These are phyloP conservation scores for Boletales sp. DNA, from an alignment of 768 basidiomycete species.

Conservation along the genomic window DNA sequence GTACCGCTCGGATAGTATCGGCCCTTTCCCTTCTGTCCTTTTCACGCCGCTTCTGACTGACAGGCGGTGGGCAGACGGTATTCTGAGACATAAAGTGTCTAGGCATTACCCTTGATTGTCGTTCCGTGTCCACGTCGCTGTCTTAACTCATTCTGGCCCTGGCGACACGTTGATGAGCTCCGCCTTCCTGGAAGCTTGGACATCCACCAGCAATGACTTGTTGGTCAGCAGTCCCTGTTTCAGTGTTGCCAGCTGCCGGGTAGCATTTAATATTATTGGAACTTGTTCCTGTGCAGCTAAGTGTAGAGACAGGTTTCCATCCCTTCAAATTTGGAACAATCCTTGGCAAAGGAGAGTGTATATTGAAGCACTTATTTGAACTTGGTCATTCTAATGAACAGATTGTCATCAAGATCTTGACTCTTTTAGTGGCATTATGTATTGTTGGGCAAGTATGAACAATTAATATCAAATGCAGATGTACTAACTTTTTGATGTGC, in stretches of 20 bases:
- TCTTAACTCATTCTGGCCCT: too few relatives aligned
- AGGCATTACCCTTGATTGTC: too few relatives aligned
- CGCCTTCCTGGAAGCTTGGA: too few relatives aligned
- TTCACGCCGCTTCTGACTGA: too few relatives aligned
- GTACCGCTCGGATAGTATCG: conserved; percentile 9
- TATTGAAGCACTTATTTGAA: conserved; percentile 55
- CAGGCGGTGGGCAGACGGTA: too few relatives aligned
- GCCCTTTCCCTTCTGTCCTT: too few relatives aligned
- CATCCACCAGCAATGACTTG: too few relatives aligned
- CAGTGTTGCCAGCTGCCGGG: conserved; percentile 40
- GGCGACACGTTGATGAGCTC: too few relatives aligned
- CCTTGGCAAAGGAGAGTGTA: conserved; percentile 43
- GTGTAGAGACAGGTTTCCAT: conserved; percentile 25
- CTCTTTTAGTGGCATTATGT: conserved; percentile 65
- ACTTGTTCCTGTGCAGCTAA: background rate
- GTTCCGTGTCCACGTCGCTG: too few relatives aligned
- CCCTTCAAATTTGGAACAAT: conserved; percentile 45
- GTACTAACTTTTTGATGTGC: background rate
- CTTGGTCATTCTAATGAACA: conserved; percentile 57
- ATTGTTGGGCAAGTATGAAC: conserved; percentile 49
- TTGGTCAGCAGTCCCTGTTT: conserved; percentile 49
- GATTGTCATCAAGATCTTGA: conserved; percentile 66
- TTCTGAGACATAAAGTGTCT: too few relatives aligned
- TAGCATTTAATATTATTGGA: conserved; percentile 20
- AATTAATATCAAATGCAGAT: background rate